Evolutionary conservation across 371 early-diverging fungal species (phyloP), one percentile per base, ranked within the genome.

Genomic region (Batkoa obscura): DNA sequence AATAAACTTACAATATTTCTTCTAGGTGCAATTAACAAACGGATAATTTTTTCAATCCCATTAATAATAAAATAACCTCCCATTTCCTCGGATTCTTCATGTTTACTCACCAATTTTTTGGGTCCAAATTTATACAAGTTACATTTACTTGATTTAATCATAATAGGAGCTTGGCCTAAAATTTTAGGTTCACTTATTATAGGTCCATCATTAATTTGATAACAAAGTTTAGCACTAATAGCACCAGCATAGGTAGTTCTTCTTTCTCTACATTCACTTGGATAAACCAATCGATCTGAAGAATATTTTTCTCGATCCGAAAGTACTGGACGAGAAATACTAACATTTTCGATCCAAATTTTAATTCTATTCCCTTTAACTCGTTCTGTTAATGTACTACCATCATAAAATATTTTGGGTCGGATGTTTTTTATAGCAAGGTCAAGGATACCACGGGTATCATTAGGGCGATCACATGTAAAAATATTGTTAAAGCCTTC

Each of bases 61-160:
- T 98, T 97, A 34, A 91, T 76, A 61, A 99, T 76, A 63, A 99
- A 99, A 71, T 95, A 98, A 55, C 99, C 99, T 60, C 99, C 99
- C 75, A 90, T 80, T 62, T 97, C 98, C 59, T 87, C 89, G 5
- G 89, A 70, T 60, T 98, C 98, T 71, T 98, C 99, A 52, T 87
- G 81, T 47, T 76, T 78, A 39, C 69, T 67, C 48, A 93, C 70
- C 36, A 92, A 73, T 36, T 91, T 80, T 43, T 74, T 73, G 10
- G 96, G 83, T 15, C 72, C 78, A 66, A 89, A 73, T 9, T 75
- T 74, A 35, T 85, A 62, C 55, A 94, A 68, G 59, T 95, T 82
- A 68, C 95, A 95, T 33, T 80, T 77, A 64, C 80, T 80, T 42
- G 86, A 86, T 33, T 84, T 76, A 36, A 98, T 80, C 98, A 99